phyloP scores from a whole-genome alignment of 768 basidiomycete genomes.

The Phaffia tasmanica region DNA sequence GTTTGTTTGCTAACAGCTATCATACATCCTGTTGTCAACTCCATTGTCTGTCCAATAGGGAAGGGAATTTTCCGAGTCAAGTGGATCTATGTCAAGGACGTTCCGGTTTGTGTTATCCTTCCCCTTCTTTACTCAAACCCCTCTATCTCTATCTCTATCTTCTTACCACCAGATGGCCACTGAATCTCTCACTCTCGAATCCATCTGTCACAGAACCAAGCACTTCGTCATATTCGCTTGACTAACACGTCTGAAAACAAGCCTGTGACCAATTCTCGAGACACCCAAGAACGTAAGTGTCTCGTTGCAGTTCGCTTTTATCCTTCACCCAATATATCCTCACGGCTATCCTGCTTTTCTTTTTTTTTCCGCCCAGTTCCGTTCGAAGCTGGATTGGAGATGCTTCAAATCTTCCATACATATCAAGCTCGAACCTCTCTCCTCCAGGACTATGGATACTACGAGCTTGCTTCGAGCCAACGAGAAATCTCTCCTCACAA shows the following conservation, averaged over 20 bases:
- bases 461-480: slow-evolving; percentile 28
- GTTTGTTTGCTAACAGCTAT: too few relatives aligned
- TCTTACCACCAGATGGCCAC: background rate
- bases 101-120: slow-evolving; percentile 26
- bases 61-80: slow-evolving; percentile 97
- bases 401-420: slow-evolving; percentile 87
- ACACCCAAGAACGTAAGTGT: too few relatives aligned
- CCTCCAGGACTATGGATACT: slow-evolving; percentile 56
- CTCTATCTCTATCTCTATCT: background rate
- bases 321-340: too few relatives aligned
- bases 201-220: slow-evolving; percentile 58
- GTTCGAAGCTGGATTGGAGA: slow-evolving; percentile 81
- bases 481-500: too few relatives aligned
- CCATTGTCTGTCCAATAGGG: slow-evolving; percentile 33
- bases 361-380: background rate
- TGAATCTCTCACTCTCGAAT: background rate
- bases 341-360: too few relatives aligned
- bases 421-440: slow-evolving; percentile 70
- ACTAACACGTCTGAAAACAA: slow-evolving; percentile 96
- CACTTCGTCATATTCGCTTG: slow-evolving; percentile 74
- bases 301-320: too few relatives aligned
- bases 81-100: slow-evolving; percentile 96
- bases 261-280: slow-evolving; percentile 83
- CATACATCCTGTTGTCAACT: too few relatives aligned
- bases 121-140: background rate